Conservation (phyloP, 176 grass and related monocot species). For the Lolium rigidum region DNA sequence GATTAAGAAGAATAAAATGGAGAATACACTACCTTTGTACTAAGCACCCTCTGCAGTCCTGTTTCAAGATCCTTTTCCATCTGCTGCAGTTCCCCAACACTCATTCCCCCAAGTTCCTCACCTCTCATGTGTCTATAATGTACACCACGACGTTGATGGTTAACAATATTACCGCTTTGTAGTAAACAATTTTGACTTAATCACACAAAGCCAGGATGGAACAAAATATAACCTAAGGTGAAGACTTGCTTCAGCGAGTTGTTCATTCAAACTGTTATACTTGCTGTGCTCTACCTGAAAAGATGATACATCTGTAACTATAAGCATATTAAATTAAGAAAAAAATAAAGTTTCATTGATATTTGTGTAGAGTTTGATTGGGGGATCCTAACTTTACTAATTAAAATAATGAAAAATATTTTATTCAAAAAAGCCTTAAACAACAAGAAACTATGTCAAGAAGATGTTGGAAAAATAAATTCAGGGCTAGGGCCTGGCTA, state of each 20-base stretch:
- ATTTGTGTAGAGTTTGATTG: conserved; percentile 4
- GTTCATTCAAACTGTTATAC: conserved; percentile 69
- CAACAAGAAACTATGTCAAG: neutral
- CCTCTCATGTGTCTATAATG: conserved; percentile 86
- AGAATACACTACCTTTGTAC: conserved; percentile 70
- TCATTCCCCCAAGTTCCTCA: conserved; percentile 78
- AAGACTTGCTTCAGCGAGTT: conserved; percentile 77
- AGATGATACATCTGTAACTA: conserved; percentile 10
- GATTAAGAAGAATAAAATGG: conserved; percentile 11
- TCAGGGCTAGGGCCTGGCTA: neutral
- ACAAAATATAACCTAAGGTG: conserved; percentile 73
- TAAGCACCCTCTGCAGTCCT: conserved; percentile 70
- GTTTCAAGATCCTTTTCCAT: conserved; percentile 89
- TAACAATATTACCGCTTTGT: neutral
- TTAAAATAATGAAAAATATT: too few species aligned
- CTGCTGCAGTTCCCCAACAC: conserved; percentile 71
- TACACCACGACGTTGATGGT: neutral
- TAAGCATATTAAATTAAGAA: conserved; percentile 9
- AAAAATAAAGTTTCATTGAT: conserved; percentile 1
- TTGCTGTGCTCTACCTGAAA: conserved; percentile 79
- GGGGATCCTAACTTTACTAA: too few species aligned
- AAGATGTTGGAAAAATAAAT: neutral
- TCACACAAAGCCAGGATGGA: conserved; percentile 34
- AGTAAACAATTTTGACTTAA: conserved; percentile 15
- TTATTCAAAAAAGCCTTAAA: too few species aligned